Evolutionary conservation across 2,329 filamentous ascomycete genomes (phyloP), one percentile per base, ranked within the genome.

Genomic region (Claviceps humidiphila): DNA sequence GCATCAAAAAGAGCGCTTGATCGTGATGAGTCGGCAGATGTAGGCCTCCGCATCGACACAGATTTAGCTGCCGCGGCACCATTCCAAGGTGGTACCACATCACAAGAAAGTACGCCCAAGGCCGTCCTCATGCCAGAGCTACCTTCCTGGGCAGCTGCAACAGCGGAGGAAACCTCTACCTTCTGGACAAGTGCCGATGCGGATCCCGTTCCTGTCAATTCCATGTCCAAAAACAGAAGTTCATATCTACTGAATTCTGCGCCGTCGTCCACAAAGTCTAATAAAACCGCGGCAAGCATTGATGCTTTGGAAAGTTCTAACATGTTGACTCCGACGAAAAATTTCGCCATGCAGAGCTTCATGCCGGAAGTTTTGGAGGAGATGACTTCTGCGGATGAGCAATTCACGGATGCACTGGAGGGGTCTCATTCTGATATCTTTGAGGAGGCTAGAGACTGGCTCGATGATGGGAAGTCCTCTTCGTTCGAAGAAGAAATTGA

Each of bases 71-170:
- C 66, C 16, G 51, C 65, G 20, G 57, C 61, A 1, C 63, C 67
- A 4, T 60, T 64, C 9, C 60, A 68, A 8, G 77, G 82, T 49
- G 62, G 76, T 30, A 68, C 81, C 8, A 82, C 74, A 45, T 87
- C 83, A 5, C 72, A 81, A 57, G 79, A 87, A 60, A 75, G 77
- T 0, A 89, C 85, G 1, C 85, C 86, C 1, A 86, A 80, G 55
- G 82, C 82, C 4, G 74, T 72, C 17, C 53, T 57, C n/a, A 62
- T 55, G 52, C 65, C 64, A 9, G 60, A 62, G 43, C 56, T 68
- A 13, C 63, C 62, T 7, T 50, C 43, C 24, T 43, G 55, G n/a
- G 39, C 63, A 54, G 34, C 53, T 16, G 16, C 51, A 38, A 4
- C 30, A 34, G n/a, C 51, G 34, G 49, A 56, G 47, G 51, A 58